These are phyloP conservation scores for Naumovozyma baii DNA, from an alignment of 805 yeast species.

Conservation along the genomic window DNA sequence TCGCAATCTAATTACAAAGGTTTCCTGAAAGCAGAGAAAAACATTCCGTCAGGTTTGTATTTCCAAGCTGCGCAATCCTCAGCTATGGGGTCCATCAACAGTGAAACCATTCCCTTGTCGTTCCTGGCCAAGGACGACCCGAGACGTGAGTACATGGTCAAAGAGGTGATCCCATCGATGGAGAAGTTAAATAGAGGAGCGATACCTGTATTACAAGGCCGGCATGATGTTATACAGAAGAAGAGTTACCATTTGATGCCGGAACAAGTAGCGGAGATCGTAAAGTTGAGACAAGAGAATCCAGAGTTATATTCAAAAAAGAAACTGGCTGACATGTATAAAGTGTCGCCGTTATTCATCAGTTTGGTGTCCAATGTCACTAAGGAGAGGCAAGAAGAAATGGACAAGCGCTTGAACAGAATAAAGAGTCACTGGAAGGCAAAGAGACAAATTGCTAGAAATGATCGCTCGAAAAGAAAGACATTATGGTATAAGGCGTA, in stretches of 20 bases:
- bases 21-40: slow-evolving; percentile 19
- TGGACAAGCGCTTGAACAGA: slow-evolving; percentile 37
- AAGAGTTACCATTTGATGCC: slow-evolving; percentile 49
- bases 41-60: slow-evolving; percentile 50
- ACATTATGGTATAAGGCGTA: slow-evolving; percentile 50
- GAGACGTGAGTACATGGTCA: slow-evolving; percentile 34
- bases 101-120: slow-evolving; percentile 50
- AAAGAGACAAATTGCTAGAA: slow-evolving; percentile 39
- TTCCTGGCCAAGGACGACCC: slow-evolving; percentile 58
- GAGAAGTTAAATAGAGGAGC: slow-evolving; percentile 36
- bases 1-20: slow-evolving; percentile 61
- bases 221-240: slow-evolving; percentile 13
- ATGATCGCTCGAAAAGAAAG: slow-evolving; percentile 50
- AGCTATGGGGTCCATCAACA: slow-evolving; percentile 38
- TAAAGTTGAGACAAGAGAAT: slow-evolving; percentile 42
- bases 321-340: slow-evolving; percentile 49
- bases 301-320: slow-evolving; percentile 58
- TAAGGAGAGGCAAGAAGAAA: slow-evolving; percentile 33
- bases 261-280: slow-evolving; percentile 48
- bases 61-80: slow-evolving; percentile 59
- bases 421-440: slow-evolving; percentile 44
- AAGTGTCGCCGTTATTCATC: slow-evolving; percentile 43
- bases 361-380: slow-evolving; percentile 43
- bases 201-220: slow-evolving; percentile 12
- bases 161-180: slow-evolving; percentile 16